Conservation (phyloP, 1,284 basidiomycete genomes). For the Ganoderma leucocontextum region DNA sequence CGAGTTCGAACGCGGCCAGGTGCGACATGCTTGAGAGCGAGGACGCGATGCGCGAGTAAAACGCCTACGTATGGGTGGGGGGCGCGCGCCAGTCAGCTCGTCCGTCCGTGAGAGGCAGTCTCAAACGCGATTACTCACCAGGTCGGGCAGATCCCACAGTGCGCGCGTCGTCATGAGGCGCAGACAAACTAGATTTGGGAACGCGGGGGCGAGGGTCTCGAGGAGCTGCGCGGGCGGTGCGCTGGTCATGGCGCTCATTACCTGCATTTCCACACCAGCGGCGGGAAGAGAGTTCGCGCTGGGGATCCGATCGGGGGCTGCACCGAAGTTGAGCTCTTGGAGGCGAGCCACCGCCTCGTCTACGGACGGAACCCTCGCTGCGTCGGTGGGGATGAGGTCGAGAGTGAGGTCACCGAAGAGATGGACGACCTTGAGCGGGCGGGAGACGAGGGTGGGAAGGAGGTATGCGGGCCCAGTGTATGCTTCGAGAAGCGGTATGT, state of each 20-base stretch:
- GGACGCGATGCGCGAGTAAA: conserved; percentile 67
- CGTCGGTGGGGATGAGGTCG: conserved; percentile 55
- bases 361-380: conserved; percentile 50
- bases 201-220: conserved; percentile 43
- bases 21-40: conserved; percentile 62
- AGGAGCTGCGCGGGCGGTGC: conserved; percentile 44
- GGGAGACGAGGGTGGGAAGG: conserved; percentile 66
- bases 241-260: conserved; percentile 47
- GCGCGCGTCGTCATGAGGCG: conserved; percentile 46
- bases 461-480: conserved; percentile 67
- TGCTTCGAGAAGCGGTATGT: conserved; percentile 59
- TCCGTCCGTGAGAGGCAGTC: not conserved
- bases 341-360: conserved; percentile 43
- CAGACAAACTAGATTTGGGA: conserved; percentile 44
- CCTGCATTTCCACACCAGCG: conserved; percentile 33
- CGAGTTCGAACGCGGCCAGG: conserved; percentile 72
- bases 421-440: conserved; percentile 69
- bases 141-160: conserved; percentile 43
- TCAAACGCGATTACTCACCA: conserved; percentile 38
- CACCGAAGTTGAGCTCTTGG: conserved; percentile 12
- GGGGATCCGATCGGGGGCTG: conserved; percentile 20
- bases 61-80: conserved; percentile 51
- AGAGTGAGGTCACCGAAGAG: conserved; percentile 65
- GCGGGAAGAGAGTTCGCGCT: conserved; percentile 18
- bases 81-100: not conserved